Evolutionary conservation across 2,329 filamentous ascomycete genomes (phyloP), one percentile per base, ranked within the genome.

Genomic region (Colletotrichum abscissum): DNA sequence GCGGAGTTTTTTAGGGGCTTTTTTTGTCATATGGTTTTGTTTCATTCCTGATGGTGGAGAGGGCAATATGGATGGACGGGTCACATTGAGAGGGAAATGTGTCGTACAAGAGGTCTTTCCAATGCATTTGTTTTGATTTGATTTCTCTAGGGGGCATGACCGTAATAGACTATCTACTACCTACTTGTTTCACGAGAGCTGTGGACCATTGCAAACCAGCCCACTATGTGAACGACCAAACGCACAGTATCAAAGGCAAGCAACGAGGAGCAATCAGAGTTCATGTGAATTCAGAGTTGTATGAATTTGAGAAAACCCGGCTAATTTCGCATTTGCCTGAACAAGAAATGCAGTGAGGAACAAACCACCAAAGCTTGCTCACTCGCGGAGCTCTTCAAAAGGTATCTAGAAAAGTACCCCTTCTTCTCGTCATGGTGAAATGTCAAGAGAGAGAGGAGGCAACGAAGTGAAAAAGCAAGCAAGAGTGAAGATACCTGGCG

Each of bases 121-220:
- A 38, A 35, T 64, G 22, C 46, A 30, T 24, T 54, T 57, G 26
- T 68, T 64, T 46, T 1, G 14, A 56, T 59, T 65, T 57, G 60
- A 9, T 22, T 49, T 35, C 33, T 35, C 19, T 19, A 42, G 42
- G 42, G 19, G 19, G 42, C 42, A 49, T 62, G 5, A 19, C 16
- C 38, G 59, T 28, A 66, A 62, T 73, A 73, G 67, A 73, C 60
- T 60, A 73, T 74, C 63, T 73, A 74, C 63, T 73, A 74, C 49
- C 19, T 30, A 63, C 26, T 35, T 35, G 11, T 11, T 57, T 5
- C 12, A 60, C 28, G 24, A 38, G 62, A 56, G 42, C 8, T 46
- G 6, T 19, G 16, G 38, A 46, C 16, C 38, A 46, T 46, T 7
- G 3, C 16, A 46, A n/a, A 33, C 30, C 30, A 33, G 30, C 30